Conservation (phyloP, 2,329 filamentous ascomycete genomes). For the Cladosporium cucumerinum region DNA sequence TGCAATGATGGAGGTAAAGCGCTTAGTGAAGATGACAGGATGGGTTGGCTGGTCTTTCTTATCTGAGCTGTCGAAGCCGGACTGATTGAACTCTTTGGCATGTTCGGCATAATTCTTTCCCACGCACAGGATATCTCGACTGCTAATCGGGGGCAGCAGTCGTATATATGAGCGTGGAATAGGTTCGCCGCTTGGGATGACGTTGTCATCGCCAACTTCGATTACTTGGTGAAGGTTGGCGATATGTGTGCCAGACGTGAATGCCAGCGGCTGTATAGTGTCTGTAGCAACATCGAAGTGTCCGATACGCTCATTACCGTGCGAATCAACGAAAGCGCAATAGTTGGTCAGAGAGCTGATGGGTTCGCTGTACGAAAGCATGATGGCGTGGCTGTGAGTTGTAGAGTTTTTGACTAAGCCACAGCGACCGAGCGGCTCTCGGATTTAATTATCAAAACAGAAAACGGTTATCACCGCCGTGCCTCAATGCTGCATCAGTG, state of each 20-base stretch:
- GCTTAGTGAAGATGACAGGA: slow-evolving; percentile 57
- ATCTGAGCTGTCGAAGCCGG: slow-evolving; percentile 55
- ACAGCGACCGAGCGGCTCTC: background rate
- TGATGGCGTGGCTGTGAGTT: background rate
- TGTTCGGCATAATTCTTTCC: slow-evolving; percentile 59
- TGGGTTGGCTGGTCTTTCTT: slow-evolving; percentile 52
- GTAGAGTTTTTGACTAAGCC: background rate
- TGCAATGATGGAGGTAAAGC: slow-evolving; percentile 52
- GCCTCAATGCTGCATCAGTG: background rate
- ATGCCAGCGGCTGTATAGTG: slow-evolving; percentile 45
- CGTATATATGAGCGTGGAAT: slow-evolving; percentile 38
- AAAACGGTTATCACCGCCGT: background rate
- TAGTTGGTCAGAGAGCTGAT: background rate
- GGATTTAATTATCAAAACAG: background rate
- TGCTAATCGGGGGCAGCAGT: slow-evolving; percentile 47
- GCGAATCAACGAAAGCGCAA: background rate
- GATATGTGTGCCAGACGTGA: slow-evolving; percentile 47
- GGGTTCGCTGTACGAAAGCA: background rate
- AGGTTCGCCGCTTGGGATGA: slow-evolving; percentile 36
- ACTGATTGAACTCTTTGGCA: slow-evolving; percentile 56
- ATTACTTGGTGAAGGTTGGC: slow-evolving; percentile 53
- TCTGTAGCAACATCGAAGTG: slow-evolving; percentile 39
- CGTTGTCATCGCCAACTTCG: slow-evolving; percentile 41
- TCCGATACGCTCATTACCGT: slow-evolving; percentile 36
- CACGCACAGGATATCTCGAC: slow-evolving; percentile 53